A percentile compares a stretch with the other conserved stretches of the same genome.
Conservation (phyloP, 208 protist genomes). For the Vickermania spadyakhi region DNA sequence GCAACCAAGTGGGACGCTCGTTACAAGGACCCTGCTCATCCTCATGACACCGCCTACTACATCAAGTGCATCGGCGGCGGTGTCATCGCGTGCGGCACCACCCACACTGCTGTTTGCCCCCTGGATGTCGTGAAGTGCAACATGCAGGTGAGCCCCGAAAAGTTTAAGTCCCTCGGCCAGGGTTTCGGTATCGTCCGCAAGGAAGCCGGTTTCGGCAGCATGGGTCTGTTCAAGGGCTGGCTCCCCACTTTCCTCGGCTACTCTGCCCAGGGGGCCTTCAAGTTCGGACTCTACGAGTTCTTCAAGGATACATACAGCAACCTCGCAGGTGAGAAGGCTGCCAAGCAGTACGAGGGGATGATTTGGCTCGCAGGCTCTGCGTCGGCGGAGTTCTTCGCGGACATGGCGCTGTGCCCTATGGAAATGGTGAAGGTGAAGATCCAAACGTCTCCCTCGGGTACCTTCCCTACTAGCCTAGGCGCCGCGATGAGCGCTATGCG, state of each 20-base stretch:
- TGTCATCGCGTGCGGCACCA: constrained; percentile 91
- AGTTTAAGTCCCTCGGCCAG: constrained; percentile 4
- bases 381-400: constrained; percentile 88
- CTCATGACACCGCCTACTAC: constrained; percentile 74
- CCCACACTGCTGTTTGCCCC: constrained; percentile 91
- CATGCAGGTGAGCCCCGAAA: constrained; percentile 88
- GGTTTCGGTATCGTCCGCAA: not conserved
- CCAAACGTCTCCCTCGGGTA: constrained; percentile 40
- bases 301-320: constrained; percentile 78
- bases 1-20: constrained; percentile 26
- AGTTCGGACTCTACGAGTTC: constrained; percentile 87
- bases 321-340: constrained; percentile 55
- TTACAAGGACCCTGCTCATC: constrained; percentile 17
- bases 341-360: constrained; percentile 37
- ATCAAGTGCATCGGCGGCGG: constrained; percentile 90
- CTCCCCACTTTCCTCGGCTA: constrained; percentile 76
- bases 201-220: constrained; percentile 4
- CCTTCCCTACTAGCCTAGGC: constrained; percentile 31
- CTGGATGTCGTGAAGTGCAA: constrained; percentile 96
- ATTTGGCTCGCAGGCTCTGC: constrained; percentile 72
- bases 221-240: constrained; percentile 61
- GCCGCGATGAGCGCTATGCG: constrained; percentile 31
- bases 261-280: constrained; percentile 76
- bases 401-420: constrained; percentile 85
- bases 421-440: constrained; percentile 83